Evolutionary conservation across 768 basidiomycete species (phyloP).

Genomic region (Tylopilus plumbeoviolaceoides): DNA sequence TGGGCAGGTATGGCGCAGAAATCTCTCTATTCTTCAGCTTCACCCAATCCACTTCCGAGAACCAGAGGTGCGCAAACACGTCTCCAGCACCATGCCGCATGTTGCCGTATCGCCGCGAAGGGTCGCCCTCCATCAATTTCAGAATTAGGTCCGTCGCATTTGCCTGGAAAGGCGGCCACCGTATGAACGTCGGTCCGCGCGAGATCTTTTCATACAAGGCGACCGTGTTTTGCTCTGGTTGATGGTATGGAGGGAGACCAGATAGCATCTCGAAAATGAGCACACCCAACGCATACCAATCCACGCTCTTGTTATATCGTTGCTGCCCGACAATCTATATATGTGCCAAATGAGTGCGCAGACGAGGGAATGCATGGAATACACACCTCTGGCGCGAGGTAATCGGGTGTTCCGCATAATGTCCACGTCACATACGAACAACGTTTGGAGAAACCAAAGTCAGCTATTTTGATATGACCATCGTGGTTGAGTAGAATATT

Average conservation of each 20-base stretch:
- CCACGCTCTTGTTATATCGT: slow-evolving; percentile 93
- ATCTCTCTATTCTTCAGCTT: slow-evolving; percentile 81
- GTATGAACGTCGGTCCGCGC: slow-evolving; percentile 65
- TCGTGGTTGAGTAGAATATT: slow-evolving; percentile 92
- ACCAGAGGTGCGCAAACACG: slow-evolving; percentile 93
- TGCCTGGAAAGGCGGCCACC: slow-evolving; percentile 73
- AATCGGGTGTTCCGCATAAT: slow-evolving; percentile 93
- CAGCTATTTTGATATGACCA: slow-evolving; percentile 95
- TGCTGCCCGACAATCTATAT: slow-evolving; percentile 69
- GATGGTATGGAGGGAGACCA: slow-evolving; percentile 93
- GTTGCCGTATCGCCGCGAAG: slow-evolving; percentile 87
- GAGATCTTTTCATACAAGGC: slow-evolving; percentile 90
- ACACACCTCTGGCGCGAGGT: slow-evolving; percentile 88
- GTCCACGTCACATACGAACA: slow-evolving; percentile 91
- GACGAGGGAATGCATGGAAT: slow-evolving; percentile 11
- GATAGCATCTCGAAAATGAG: slow-evolving; percentile 98
- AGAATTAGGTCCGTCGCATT: slow-evolving; percentile 86
- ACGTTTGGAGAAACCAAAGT: slow-evolving; percentile 93
- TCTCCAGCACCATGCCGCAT: slow-evolving; percentile 83
- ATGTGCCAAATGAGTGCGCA: slow-evolving; percentile 2
- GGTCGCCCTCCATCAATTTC: slow-evolving; percentile 86
- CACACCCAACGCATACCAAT: slow-evolving; percentile 98
- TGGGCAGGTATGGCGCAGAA: slow-evolving; percentile 91
- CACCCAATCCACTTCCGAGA: slow-evolving; percentile 89
- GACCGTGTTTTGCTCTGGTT: slow-evolving; percentile 78